These are phyloP conservation scores for Fusarium gaditjirri DNA, from an alignment of 2,329 filamentous ascomycete species.

Conservation along the genomic window DNA sequence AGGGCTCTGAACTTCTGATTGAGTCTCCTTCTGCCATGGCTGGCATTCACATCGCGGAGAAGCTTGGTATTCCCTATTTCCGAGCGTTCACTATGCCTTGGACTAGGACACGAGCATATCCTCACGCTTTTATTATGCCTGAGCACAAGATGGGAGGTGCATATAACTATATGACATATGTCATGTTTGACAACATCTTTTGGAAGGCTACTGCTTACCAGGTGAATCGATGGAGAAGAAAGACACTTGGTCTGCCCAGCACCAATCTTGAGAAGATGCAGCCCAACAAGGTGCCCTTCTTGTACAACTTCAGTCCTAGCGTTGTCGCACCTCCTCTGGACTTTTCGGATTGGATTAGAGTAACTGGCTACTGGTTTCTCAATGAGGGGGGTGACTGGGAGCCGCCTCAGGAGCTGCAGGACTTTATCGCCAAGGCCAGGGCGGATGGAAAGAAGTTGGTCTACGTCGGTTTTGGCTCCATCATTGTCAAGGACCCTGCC, in stretches of 20 bases:
- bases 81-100: slow-evolving; percentile 98
- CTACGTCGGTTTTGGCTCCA: slow-evolving; percentile 96
- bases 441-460: slow-evolving; percentile 89
- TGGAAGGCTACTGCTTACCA: slow-evolving; percentile 94
- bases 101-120: slow-evolving; percentile 94
- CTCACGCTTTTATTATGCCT: slow-evolving; percentile 93
- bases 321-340: slow-evolving; percentile 96
- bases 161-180: slow-evolving; percentile 95
- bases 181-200: slow-evolving; percentile 96
- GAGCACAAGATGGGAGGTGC: slow-evolving; percentile 94
- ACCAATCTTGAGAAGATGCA: slow-evolving; percentile 92
- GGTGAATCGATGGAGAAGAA: slow-evolving; percentile 92
- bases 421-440: slow-evolving; percentile 86
- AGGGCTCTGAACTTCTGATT: slow-evolving; percentile 89
- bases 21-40: slow-evolving; percentile 98
- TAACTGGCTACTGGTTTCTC: slow-evolving; percentile 98
- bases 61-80: slow-evolving; percentile 92
- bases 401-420: slow-evolving; percentile 78
- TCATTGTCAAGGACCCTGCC: slow-evolving; percentile 89
- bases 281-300: slow-evolving; percentile 95
- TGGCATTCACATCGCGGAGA: slow-evolving; percentile 96
- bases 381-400: slow-evolving; percentile 77
- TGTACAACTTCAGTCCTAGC: slow-evolving; percentile 95
- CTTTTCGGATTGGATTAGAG: slow-evolving; percentile 96
- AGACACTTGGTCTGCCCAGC: slow-evolving; percentile 78